Conservation (phyloP, 352 stramenopile genomes). For the Globisporangium polare region DNA sequence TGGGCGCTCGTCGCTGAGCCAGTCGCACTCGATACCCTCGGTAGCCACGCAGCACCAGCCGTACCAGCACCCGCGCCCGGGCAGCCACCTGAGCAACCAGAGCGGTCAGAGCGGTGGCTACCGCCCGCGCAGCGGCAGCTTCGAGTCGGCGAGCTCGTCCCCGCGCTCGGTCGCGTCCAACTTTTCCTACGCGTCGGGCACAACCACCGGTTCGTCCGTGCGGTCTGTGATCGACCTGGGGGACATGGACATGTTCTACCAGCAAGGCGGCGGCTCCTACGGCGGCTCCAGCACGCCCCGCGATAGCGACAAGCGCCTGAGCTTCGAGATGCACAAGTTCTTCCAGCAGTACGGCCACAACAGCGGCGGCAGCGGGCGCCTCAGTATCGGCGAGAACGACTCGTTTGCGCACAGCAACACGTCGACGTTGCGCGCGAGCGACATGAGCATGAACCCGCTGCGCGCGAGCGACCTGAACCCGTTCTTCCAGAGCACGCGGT, state of each 20-base stretch:
- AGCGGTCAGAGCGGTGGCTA: slow-evolving; percentile 10
- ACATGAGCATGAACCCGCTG: slow-evolving; percentile 20
- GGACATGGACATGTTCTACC: slow-evolving; percentile 81
- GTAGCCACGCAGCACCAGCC: neutral
- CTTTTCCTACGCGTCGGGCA: slow-evolving; percentile 72
- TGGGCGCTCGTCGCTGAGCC: slow-evolving; percentile 7
- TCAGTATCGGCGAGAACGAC: slow-evolving; percentile 33
- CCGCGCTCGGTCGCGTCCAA: slow-evolving; percentile 69
- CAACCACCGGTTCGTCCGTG: slow-evolving; percentile 60
- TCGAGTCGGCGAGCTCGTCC: slow-evolving; percentile 58
- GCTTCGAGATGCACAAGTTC: slow-evolving; percentile 69
- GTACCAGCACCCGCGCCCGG: slow-evolving; percentile 10
- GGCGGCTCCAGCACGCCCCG: slow-evolving; percentile 25
- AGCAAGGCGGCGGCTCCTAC: slow-evolving; percentile 26
- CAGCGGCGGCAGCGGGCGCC: slow-evolving; percentile 4
- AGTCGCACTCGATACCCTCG: neutral
- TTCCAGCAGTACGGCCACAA: slow-evolving; percentile 53
- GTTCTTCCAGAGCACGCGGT: slow-evolving; percentile 25
- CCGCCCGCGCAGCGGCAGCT: slow-evolving; percentile 38
- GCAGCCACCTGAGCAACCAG: slow-evolving; percentile 1
- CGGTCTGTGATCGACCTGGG: slow-evolving; percentile 68
- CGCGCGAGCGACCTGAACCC: slow-evolving; percentile 41
- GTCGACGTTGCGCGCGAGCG: slow-evolving; percentile 41
- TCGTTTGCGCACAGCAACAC: slow-evolving; percentile 43
- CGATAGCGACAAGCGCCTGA: slow-evolving; percentile 38